phyloP scores from a whole-genome alignment of 495 filamentous ascomycete genomes.

The Melanomma pulvis-pyrius region DNA sequence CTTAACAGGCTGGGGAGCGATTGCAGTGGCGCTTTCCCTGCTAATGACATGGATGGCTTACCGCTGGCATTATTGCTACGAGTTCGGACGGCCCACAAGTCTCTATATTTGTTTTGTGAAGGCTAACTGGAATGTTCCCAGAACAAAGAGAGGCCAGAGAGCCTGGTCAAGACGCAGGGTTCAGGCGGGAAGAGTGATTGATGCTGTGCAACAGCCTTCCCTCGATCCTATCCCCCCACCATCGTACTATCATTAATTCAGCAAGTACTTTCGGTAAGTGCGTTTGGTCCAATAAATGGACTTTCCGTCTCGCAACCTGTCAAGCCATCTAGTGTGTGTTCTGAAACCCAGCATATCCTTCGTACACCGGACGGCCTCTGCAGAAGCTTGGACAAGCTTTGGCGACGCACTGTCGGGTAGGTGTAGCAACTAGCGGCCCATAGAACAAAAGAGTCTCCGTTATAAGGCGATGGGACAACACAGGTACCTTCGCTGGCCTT shows the following conservation, averaged over 20 bases:
- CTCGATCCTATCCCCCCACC: constrained; percentile 36
- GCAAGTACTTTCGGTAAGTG: constrained; percentile 1
- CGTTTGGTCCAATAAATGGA: constrained; percentile 19
- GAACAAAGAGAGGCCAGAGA: constrained; percentile 10
- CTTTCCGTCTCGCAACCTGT: constrained; percentile 3
- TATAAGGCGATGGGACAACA: constrained; percentile 19
- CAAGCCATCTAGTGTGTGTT: constrained; percentile 20
- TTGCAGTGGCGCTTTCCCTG: constrained; percentile 12
- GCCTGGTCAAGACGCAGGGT: constrained; percentile 31
- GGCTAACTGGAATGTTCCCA: constrained; percentile 1
- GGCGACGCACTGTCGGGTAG: constrained; percentile 34
- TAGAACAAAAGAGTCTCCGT: constrained; percentile 7
- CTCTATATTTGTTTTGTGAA: constrained; percentile 13
- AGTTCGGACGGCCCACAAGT: constrained; percentile 7
- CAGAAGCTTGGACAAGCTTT: constrained; percentile 35
- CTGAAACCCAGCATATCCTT: constrained; percentile 28
- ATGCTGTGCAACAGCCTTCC: constrained; percentile 31
- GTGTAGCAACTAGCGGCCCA: constrained; percentile 29
- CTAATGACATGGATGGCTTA: background rate
- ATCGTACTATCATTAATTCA: constrained; percentile 13
- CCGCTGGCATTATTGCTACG: constrained; percentile 10
- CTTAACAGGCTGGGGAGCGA: constrained; percentile 5
- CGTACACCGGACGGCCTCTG: constrained; percentile 28
- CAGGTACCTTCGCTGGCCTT: constrained; percentile 6
- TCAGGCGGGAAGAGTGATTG: constrained; percentile 29